Evolutionary conservation across 2,329 filamentous ascomycete species (phyloP), one percentile per base, ranked within the genome.

Genomic region (Curvularia lunata): DNA sequence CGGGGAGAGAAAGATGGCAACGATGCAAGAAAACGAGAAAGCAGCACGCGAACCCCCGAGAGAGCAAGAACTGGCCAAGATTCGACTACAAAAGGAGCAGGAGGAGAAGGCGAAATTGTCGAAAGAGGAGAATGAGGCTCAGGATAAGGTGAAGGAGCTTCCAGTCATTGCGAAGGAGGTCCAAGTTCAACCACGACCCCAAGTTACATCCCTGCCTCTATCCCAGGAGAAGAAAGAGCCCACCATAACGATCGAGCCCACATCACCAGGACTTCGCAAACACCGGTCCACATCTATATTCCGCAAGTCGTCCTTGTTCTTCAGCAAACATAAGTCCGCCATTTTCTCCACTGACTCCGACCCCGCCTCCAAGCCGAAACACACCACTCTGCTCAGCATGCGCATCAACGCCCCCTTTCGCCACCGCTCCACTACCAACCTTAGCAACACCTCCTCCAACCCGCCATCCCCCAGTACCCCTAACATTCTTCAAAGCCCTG

Each of bases 351-450:
- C 46, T 34, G 18, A 47, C 5, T n/a, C 46, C 43, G 21, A 51
- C 18, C 6, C 61, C 32, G 62, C 19, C 9, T 16, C 52, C 3
- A 53, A 41, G 9, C 60, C 59, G 2, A 66, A 66, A 28, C 63
- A 67, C 37, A 10, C 57, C 1, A 57, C 60, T 1, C 45, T 66
- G 41, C 40, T 68, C 21, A 64, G 59, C 16, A 58, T 66, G 23
- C 59, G 59, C 21, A 58, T 66, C 48, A 59, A 40, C 40, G 61
- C 57, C 5, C 52, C 52, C 9, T 47, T 52, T 21, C 60, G 58
- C 7, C 21, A 42, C 16, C 48, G 34, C 12, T 45, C 40, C 19
- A 30, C 6, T 4, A 51, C n/a, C 38, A 46, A 32, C 45, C 6
- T 47, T 37, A 21, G 23, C 25, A 18, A 57, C 13, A 37, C 52